A percentile compares a stretch with the other conserved stretches of the same genome.
These are phyloP conservation scores for Alternaria brassicicola DNA, from an alignment of 2,329 filamentous ascomycete genomes.

Conservation along the genomic window DNA sequence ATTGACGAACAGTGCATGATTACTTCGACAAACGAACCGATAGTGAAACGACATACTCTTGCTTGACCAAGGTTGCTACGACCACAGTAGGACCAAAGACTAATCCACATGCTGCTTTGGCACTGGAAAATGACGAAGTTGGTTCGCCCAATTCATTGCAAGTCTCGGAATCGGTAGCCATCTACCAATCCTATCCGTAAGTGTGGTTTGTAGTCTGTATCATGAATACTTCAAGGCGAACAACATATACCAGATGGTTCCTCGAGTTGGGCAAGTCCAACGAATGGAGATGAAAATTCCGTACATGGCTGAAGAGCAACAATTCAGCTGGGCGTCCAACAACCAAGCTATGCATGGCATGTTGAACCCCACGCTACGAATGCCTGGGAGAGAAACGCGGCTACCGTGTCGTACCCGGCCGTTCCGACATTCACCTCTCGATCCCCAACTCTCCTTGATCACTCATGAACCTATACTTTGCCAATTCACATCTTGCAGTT, in stretches of 20 bases:
- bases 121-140: conserved; percentile 50
- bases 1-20: conserved; percentile 27
- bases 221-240: conserved; percentile 16
- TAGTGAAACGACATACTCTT: conserved; percentile 18
- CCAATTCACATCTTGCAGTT: conserved; percentile 50
- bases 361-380: conserved; percentile 59
- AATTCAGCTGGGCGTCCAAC: conserved; percentile 55
- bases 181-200: not conserved
- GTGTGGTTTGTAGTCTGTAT: not conserved
- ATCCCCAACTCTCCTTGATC: conserved; percentile 47
- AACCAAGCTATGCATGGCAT: conserved; percentile 56
- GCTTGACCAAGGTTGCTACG: conserved; percentile 19
- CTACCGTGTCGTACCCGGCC: conserved; percentile 52
- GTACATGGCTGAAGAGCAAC: conserved; percentile 50
- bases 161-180: conserved; percentile 19
- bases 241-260: conserved; percentile 34
- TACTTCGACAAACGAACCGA: conserved; percentile 22
- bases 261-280: conserved; percentile 41
- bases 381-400: conserved; percentile 59
- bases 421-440: conserved; percentile 42
- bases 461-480: conserved; percentile 43
- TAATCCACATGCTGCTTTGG: conserved; percentile 54
- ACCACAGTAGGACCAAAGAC: conserved; percentile 43
- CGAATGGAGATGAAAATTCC: conserved; percentile 40
- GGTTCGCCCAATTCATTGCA: conserved; percentile 45